These are phyloP conservation scores for Microthyrium microscopicum DNA, from an alignment of 2,329 filamentous ascomycete species.

Conservation along the genomic window DNA sequence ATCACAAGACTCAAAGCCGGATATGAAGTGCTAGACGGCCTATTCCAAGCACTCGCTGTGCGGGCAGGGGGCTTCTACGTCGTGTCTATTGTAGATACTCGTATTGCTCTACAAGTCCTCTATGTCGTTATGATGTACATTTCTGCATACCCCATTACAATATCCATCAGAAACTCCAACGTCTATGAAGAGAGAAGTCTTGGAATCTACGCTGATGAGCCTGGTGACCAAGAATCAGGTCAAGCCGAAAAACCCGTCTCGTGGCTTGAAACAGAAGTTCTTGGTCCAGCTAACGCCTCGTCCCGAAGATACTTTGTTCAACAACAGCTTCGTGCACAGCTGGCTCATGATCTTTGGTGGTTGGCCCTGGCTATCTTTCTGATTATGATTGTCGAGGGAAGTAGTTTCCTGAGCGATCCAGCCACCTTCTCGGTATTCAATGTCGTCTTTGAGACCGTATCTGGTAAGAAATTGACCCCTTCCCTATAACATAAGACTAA, in stretches of 20 bases:
- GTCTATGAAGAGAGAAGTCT: constrained; percentile 46
- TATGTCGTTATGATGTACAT: constrained; percentile 53
- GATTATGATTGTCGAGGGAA: constrained; percentile 28
- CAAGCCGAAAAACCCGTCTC: too few species aligned
- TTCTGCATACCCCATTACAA: constrained; percentile 42
- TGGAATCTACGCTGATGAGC: constrained; percentile 36
- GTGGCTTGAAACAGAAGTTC: constrained; percentile 1
- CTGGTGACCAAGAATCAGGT: constrained; percentile 11
- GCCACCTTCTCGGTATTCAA: constrained; percentile 25
- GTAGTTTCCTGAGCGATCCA: constrained; percentile 20
- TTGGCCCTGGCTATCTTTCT: constrained; percentile 28
- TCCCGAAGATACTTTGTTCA: constrained; percentile 22
- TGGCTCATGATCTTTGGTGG: constrained; percentile 30
- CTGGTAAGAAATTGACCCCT: constrained; percentile 15
- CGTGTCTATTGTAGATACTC: constrained; percentile 31
- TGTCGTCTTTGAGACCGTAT: constrained; percentile 29
- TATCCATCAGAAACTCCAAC: constrained; percentile 39
- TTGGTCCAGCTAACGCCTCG: constrained; percentile 10
- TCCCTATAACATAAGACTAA: background rate
- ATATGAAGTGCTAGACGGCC: constrained; percentile 35
- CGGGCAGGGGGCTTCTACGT: constrained; percentile 34
- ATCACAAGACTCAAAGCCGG: constrained; percentile 30
- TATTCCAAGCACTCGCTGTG: constrained; percentile 41
- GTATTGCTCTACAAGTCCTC: constrained; percentile 39
- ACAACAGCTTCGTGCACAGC: constrained; percentile 28